phyloP scores from a whole-genome alignment of 306 rosid genomes.

The Citrullus colocynthis region DNA sequence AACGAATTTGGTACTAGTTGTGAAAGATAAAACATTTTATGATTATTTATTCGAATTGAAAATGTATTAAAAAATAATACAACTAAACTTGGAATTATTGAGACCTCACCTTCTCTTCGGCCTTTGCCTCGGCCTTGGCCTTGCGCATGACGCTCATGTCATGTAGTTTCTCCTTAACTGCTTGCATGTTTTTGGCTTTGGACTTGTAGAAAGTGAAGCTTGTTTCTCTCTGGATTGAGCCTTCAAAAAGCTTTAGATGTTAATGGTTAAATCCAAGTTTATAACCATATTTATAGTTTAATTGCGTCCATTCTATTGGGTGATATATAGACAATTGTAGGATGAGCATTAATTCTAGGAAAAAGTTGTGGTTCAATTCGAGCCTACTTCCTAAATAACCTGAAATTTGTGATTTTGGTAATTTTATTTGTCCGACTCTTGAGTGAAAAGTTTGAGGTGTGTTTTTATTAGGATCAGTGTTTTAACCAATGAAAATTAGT shows the following conservation, averaged over 20 bases:
- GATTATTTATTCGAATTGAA: not conserved
- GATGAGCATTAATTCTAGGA: not conserved
- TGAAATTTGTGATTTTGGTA: not conserved
- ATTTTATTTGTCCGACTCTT: not conserved
- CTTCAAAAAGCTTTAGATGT: not conserved
- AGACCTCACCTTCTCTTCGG: constrained; percentile 48
- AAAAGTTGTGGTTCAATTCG: not conserved
- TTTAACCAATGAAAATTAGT: not conserved
- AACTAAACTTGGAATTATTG: not conserved
- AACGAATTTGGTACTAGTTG: too few species aligned
- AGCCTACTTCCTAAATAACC: not conserved
- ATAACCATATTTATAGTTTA: not conserved
- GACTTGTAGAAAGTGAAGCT: not conserved
- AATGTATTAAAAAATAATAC: not conserved
- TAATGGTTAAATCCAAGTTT: not conserved
- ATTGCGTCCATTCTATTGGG: not conserved
- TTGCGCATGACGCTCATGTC: constrained; percentile 41
- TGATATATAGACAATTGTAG: not conserved
- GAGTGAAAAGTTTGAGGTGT: not conserved
- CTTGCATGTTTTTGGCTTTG: constrained; percentile 38
- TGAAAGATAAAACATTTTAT: too few species aligned
- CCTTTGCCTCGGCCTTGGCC: constrained; percentile 52
- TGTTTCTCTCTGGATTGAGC: not conserved
- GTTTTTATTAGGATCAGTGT: not conserved
- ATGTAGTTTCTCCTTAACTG: constrained; percentile 46